Evolutionary conservation across 164 flowering plant species (phyloP).

Genomic region (Santalum album): DNA sequence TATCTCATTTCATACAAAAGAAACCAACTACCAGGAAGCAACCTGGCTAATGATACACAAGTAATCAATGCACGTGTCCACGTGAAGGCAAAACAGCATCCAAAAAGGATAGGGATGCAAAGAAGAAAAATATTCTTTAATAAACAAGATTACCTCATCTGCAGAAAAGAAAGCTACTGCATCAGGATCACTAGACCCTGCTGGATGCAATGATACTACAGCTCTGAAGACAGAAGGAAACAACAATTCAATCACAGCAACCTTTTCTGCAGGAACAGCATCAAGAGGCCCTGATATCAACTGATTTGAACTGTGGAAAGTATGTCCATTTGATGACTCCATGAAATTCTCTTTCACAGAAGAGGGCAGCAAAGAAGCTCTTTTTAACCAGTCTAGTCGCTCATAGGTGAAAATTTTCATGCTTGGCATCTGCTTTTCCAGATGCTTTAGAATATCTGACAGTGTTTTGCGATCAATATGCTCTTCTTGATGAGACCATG

Average conservation of each 20-base stretch:
- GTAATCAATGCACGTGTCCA: too few species aligned
- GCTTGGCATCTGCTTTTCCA: constrained; percentile 57
- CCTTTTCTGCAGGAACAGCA: constrained; percentile 37
- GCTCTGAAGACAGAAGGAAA: constrained; percentile 80
- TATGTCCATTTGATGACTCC: constrained; percentile 44
- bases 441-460: constrained; percentile 33
- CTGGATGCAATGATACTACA: constrained; percentile 76
- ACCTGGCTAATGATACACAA: too few species aligned
- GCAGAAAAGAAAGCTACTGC: constrained; percentile 97
- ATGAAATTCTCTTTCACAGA: constrained; percentile 33
- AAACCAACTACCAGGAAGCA: too few species aligned
- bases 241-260: constrained; percentile 70
- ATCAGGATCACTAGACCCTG: constrained; percentile 83
- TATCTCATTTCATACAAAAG: too few species aligned
- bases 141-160: constrained; percentile 62
- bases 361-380: constrained; percentile 54
- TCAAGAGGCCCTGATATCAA: constrained; percentile 29
- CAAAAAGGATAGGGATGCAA: background rate
- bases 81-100: background rate
- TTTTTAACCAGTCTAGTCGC: constrained; percentile 76
- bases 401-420: constrained; percentile 57
- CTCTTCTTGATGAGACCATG: constrained; percentile 32
- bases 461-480: constrained; percentile 40
- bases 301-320: constrained; percentile 33
- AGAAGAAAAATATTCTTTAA: background rate